These are phyloP conservation scores for Trichoderma oligosporum DNA, from an alignment of 2,329 filamentous ascomycete species.

Conservation along the genomic window DNA sequence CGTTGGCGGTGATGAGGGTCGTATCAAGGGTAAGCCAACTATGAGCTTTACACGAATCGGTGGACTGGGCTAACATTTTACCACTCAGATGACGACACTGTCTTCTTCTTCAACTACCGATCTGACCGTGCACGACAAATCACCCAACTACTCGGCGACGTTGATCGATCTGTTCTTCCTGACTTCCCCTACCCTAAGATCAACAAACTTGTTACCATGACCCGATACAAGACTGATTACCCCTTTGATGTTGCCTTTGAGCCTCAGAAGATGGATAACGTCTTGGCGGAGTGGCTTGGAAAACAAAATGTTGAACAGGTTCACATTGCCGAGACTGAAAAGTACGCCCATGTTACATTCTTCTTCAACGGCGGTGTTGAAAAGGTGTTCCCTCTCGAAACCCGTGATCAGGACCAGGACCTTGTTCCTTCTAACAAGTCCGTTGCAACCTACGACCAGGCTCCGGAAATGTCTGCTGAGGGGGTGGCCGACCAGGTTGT, in stretches of 20 bases:
- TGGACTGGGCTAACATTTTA: conserved; percentile 10
- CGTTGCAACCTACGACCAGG: conserved; percentile 90
- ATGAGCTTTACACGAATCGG: neutral
- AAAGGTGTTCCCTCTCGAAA: conserved; percentile 89
- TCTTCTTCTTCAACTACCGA: conserved; percentile 99
- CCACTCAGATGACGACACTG: conserved; percentile 72
- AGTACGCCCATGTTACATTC: conserved; percentile 99
- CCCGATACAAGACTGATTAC: conserved; percentile 94
- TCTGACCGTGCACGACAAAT: conserved; percentile 96
- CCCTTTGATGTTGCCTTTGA: conserved; percentile 89
- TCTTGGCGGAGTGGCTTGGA: conserved; percentile 93
- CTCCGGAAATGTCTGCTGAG: conserved; percentile 93
- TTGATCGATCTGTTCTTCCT: conserved; percentile 84
- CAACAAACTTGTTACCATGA: conserved; percentile 87
- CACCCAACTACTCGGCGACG: conserved; percentile 86
- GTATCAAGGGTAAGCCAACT: conserved; percentile 67
- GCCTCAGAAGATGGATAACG: conserved; percentile 94
- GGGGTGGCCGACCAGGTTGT: conserved; percentile 83
- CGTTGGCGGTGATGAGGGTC: conserved; percentile 77
- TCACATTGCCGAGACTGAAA: conserved; percentile 97
- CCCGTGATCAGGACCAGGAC: conserved; percentile 75
- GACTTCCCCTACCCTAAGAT: conserved; percentile 94
- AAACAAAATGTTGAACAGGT: conserved; percentile 89
- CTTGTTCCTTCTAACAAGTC: conserved; percentile 82
- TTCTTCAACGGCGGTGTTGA: conserved; percentile 99